These are phyloP conservation scores for Naumovozyma dairenensis DNA, from an alignment of 805 yeast genomes.

Conservation along the genomic window DNA sequence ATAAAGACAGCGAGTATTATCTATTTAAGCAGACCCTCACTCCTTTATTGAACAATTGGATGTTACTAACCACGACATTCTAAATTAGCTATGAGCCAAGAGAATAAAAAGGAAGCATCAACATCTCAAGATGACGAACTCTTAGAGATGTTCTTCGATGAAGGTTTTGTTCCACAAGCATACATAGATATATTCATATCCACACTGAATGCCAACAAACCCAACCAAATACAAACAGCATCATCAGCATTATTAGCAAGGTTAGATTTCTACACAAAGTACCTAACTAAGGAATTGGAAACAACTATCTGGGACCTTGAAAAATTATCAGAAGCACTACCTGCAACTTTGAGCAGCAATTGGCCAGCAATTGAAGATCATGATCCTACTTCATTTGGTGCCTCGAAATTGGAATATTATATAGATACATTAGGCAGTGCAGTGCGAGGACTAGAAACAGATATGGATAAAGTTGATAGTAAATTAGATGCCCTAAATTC, in stretches of 20 bases:
- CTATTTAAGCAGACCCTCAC: too few species aligned
- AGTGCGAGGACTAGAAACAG: constrained; percentile 44
- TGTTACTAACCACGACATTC: background rate
- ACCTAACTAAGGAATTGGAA: constrained; percentile 45
- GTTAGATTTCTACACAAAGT: constrained; percentile 53
- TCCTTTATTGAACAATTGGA: too few species aligned
- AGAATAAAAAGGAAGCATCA: background rate
- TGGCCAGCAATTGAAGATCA: background rate
- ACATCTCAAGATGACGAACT: constrained; percentile 30
- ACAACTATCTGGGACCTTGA: constrained; percentile 39
- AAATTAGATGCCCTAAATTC: constrained; percentile 20
- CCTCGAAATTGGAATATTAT: constrained; percentile 57
- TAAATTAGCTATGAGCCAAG: background rate
- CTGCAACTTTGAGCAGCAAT: constrained; percentile 28
- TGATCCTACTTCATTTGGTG: constrained; percentile 22
- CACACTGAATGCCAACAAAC: constrained; percentile 25
- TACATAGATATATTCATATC: constrained; percentile 55
- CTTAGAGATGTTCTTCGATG: constrained; percentile 59
- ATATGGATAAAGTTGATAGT: constrained; percentile 29
- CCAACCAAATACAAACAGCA: constrained; percentile 36
- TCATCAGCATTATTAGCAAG: constrained; percentile 46
- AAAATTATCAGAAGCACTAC: constrained; percentile 41
- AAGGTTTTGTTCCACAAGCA: constrained; percentile 52
- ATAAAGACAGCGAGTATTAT: too few species aligned
- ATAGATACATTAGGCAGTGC: constrained; percentile 51